Evolutionary conservation across 108 stramenopile genomes (phyloP).

Genomic region (Cyclotella sp.): DNA sequence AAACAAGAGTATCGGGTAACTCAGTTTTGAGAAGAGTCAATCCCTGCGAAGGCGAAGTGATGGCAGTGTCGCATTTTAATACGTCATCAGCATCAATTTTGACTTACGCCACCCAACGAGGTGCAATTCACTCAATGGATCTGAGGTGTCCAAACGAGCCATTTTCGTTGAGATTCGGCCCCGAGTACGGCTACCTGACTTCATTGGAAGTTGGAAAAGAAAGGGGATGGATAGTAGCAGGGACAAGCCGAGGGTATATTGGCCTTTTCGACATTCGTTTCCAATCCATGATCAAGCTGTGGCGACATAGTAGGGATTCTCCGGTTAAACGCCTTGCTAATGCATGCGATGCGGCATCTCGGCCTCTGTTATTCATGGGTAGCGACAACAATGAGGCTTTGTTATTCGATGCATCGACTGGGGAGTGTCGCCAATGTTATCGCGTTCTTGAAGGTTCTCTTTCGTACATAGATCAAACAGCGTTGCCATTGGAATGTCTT

Average conservation of each 20-base stretch:
- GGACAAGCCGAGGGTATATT: slow-evolving; percentile 77
- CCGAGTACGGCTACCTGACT: slow-evolving; percentile 90
- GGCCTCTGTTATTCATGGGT: slow-evolving; percentile 89
- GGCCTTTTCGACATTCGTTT: slow-evolving; percentile 85
- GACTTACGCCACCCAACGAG: slow-evolving; percentile 84
- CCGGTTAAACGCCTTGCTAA: slow-evolving; percentile 87
- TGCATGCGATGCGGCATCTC: slow-evolving; percentile 62
- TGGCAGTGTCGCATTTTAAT: slow-evolving; percentile 93
- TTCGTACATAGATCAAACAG: slow-evolving; percentile 48
- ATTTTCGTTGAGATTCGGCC: slow-evolving; percentile 72
- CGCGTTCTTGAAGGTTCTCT: slow-evolving; percentile 63
- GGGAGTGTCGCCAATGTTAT: slow-evolving; percentile 87
- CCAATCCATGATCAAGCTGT: slow-evolving; percentile 84
- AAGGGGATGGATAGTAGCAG: slow-evolving; percentile 88
- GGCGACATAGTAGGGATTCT: slow-evolving; percentile 84
- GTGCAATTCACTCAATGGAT: slow-evolving; percentile 84
- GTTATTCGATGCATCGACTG: slow-evolving; percentile 88
- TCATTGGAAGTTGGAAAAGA: slow-evolving; percentile 87
- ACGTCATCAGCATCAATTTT: slow-evolving; percentile 82
- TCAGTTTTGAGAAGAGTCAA: slow-evolving; percentile 57
- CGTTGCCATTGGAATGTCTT: slow-evolving; percentile 41
- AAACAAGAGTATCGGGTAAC: slow-evolving; percentile 71
- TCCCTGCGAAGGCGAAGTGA: slow-evolving; percentile 84
- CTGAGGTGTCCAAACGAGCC: slow-evolving; percentile 77
- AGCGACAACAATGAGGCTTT: slow-evolving; percentile 89